These are phyloP conservation scores for Aspergillus tubingensis DNA, from an alignment of 2,329 filamentous ascomycete genomes.

Conservation along the genomic window DNA sequence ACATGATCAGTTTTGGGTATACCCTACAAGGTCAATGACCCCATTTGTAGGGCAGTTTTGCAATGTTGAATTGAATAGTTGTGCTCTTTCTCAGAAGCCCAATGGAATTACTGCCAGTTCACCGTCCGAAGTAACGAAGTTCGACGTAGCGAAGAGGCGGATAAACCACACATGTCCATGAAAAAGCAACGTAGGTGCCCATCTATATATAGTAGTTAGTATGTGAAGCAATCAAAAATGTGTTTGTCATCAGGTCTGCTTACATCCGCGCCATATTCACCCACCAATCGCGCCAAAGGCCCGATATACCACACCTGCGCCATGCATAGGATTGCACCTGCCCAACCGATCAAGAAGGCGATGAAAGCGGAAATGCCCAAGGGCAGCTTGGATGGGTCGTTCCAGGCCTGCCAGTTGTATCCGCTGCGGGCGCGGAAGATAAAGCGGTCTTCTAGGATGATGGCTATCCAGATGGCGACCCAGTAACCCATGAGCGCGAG, in stretches of 20 bases:
- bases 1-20: too few relatives aligned
- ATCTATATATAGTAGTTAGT: conserved; percentile 39
- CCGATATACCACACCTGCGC: conserved; percentile 70
- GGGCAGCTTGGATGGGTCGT: conserved; percentile 60
- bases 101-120: background rate
- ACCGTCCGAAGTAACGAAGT: conserved; percentile 53
- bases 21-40: too few relatives aligned
- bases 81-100: background rate
- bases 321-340: conserved; percentile 67
- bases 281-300: conserved; percentile 60
- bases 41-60: too few relatives aligned
- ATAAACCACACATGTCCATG: conserved; percentile 60
- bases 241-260: conserved; percentile 23
- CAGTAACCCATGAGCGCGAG: conserved; percentile 71
- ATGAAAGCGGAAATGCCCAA: conserved; percentile 62
- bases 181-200: conserved; percentile 63
- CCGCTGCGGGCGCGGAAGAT: conserved; percentile 57
- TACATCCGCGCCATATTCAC: conserved; percentile 60
- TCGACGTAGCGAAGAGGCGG: conserved; percentile 56
- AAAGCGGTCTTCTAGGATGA: conserved; percentile 60
- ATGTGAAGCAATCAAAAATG: too few relatives aligned
- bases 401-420: conserved; percentile 65
- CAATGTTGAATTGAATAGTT: too few relatives aligned
- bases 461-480: conserved; percentile 66
- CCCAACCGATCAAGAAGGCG: conserved; percentile 67